Evolutionary conservation across 257 asterid species (phyloP).

Genomic region (Solanum bulbocastanum): DNA sequence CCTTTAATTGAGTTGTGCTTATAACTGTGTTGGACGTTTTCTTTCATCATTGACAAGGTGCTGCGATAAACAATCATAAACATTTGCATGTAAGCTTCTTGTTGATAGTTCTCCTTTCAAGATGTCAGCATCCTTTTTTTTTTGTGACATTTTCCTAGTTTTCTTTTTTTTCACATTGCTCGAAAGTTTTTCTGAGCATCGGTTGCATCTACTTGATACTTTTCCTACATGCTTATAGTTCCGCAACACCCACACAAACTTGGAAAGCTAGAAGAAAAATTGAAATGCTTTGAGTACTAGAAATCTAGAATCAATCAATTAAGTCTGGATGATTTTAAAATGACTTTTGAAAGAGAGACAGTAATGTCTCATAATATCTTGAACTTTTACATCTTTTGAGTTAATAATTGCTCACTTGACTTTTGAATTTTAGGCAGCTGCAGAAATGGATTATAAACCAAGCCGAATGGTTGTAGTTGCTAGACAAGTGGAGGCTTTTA

Average conservation of each 20-base stretch:
- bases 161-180: neutral
- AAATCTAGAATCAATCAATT: neutral
- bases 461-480: constrained; percentile 83
- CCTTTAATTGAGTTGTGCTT: neutral
- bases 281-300: neutral
- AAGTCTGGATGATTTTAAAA: neutral
- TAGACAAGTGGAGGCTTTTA: constrained; percentile 83
- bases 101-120: neutral
- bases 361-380: neutral
- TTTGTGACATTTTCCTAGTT: neutral
- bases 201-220: neutral
- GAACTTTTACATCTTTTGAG: neutral
- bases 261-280: neutral
- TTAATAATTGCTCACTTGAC: constrained; percentile 2
- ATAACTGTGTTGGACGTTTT: neutral
- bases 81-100: neutral
- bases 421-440: constrained; percentile 62
- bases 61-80: neutral
- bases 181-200: neutral
- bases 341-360: neutral
- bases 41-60: neutral
- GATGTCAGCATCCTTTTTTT: neutral
- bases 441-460: constrained; percentile 81
- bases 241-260: neutral
- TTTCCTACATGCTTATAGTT: neutral